A percentile compares a stretch with the other conserved stretches of the same genome.
phyloP scores from a whole-genome alignment of 805 yeast genomes.

The Candida tibetensis region DNA sequence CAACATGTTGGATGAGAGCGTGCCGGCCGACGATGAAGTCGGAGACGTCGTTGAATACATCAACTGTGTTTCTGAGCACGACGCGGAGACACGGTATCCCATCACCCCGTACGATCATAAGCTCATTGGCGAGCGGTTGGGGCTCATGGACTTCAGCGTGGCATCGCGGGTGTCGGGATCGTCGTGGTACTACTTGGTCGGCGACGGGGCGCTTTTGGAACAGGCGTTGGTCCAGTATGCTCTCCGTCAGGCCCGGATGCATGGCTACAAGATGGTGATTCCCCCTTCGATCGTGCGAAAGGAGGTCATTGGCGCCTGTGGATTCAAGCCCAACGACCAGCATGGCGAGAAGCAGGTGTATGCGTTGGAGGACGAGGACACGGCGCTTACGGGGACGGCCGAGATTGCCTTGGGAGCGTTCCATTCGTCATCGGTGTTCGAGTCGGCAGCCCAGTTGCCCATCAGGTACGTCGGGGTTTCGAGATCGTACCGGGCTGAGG shows the following conservation, averaged over 20 bases:
- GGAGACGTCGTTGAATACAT: constrained; percentile 49
- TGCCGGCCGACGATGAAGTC: constrained; percentile 38
- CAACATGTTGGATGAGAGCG: constrained; percentile 52
- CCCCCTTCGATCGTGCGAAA: constrained; percentile 87
- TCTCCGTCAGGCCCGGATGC: constrained; percentile 56
- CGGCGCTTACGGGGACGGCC: constrained; percentile 89
- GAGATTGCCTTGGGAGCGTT: constrained; percentile 91
- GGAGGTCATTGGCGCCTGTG: constrained; percentile 83
- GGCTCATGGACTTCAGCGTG: constrained; percentile 62
- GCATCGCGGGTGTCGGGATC: constrained; percentile 77
- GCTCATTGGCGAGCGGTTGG: constrained; percentile 62
- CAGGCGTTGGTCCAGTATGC: constrained; percentile 87
- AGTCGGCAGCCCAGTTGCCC: constrained; percentile 43
- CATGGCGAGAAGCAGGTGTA: constrained; percentile 86
- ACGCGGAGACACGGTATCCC: constrained; percentile 16
- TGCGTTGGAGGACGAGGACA: constrained; percentile 48
- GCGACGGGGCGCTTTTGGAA: constrained; percentile 85
- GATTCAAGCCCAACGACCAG: constrained; percentile 89
- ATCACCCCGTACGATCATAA: constrained; percentile 53
- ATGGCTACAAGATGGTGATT: constrained; percentile 65
- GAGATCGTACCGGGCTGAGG: constrained; percentile 90
- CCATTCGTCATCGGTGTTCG: constrained; percentile 51
- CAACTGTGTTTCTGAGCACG: constrained; percentile 41
- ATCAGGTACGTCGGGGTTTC: constrained; percentile 72
- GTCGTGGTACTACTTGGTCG: constrained; percentile 84